phyloP scores from a whole-genome alignment of 352 stramenopile species.

The Globisporangium spinosum region DNA sequence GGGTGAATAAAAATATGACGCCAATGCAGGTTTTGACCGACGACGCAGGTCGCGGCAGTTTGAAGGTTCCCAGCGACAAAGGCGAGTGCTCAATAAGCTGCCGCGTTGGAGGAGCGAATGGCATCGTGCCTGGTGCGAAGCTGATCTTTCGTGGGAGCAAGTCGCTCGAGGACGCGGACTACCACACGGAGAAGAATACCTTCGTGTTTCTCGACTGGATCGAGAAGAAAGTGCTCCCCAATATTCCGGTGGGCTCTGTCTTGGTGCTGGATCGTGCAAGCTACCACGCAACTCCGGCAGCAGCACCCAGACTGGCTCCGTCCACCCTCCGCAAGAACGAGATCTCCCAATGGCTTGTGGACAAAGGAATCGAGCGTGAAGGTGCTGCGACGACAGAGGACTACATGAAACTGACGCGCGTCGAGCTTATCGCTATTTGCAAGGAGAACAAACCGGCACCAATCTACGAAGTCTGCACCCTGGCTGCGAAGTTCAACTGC shows the following conservation, averaged over 20 bases:
- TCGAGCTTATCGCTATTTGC: not conserved
- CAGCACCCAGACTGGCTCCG: not conserved
- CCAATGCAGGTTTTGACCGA: slow-evolving; percentile 14
- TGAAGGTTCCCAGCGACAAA: slow-evolving; percentile 20
- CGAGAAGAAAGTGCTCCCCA: not conserved
- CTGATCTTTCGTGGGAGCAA: slow-evolving; percentile 27
- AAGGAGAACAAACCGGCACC: slow-evolving; percentile 2
- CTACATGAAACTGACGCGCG: not conserved
- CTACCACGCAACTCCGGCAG: not conserved
- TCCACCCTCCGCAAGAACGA: not conserved
- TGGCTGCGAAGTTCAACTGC: not conserved
- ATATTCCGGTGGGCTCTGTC: not conserved
- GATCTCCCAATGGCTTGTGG: not conserved
- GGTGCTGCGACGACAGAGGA: not conserved
- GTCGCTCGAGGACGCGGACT: slow-evolving; percentile 25
- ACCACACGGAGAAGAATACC: slow-evolving; percentile 30
- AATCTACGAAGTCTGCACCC: not conserved
- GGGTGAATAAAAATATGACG: slow-evolving; percentile 22
- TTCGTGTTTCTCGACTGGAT: slow-evolving; percentile 26
- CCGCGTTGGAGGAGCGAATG: slow-evolving; percentile 15
- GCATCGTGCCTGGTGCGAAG: slow-evolving; percentile 18
- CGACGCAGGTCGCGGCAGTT: slow-evolving; percentile 12
- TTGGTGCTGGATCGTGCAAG: not conserved
- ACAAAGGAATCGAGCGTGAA: not conserved
- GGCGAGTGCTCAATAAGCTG: slow-evolving; percentile 24